Evolutionary conservation across 2,329 filamentous ascomycete genomes (phyloP).

Genomic region (Ophiostoma ulmi): DNA sequence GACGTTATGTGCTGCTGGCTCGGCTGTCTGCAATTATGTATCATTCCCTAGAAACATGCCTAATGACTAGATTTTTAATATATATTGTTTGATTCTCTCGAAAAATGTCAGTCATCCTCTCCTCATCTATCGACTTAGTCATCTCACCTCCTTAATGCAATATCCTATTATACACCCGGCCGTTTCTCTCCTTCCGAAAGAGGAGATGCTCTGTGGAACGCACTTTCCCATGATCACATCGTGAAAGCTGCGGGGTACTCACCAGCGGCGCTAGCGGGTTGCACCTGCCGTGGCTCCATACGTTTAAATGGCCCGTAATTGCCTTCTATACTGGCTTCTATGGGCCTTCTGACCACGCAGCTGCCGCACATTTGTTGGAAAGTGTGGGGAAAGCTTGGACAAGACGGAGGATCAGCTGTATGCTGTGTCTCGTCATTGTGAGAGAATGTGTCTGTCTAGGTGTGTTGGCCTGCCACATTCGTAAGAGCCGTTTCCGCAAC

Average conservation of each 20-base stretch:
- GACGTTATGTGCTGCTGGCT: conserved; percentile 3
- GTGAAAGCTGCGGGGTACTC: conserved; percentile 17
- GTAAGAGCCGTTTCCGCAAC: conserved; percentile 6
- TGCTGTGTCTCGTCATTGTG: conserved; percentile 15
- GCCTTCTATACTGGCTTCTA: conserved; percentile 4
- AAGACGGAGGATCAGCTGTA: conserved; percentile 17
- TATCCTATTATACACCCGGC: background rate
- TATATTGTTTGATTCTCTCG: background rate
- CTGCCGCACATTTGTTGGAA: conserved; percentile 17
- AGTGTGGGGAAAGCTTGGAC: conserved; percentile 24
- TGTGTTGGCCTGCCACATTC: conserved; percentile 1
- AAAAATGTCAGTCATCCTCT: background rate
- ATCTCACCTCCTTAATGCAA: background rate
- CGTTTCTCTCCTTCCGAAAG: conserved; percentile 17
- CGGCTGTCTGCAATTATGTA: conserved; percentile 9
- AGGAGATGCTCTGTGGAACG: background rate
- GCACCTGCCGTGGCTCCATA: conserved; percentile 22
- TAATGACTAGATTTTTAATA: background rate
- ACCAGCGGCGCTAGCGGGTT: conserved; percentile 16
- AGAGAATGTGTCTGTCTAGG: background rate
- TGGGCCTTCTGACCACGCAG: conserved; percentile 16
- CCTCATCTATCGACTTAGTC: background rate
- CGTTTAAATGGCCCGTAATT: conserved; percentile 5
- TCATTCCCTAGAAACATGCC: background rate
- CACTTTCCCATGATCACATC: background rate